Evolutionary conservation across 257 asterid species (phyloP).

Genomic region (Osmanthus fragrans): DNA sequence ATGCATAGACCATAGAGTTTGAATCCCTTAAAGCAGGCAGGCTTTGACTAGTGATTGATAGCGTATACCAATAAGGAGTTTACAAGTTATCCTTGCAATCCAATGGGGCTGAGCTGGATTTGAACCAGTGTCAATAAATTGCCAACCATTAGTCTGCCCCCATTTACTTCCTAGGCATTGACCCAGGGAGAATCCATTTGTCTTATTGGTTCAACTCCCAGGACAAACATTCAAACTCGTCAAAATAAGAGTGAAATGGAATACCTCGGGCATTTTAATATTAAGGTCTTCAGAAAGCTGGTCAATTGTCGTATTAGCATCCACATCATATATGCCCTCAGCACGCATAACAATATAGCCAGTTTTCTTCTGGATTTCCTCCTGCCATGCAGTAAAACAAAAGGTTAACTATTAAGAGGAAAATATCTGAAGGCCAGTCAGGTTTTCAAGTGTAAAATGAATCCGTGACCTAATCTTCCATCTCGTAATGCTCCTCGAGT

Average conservation of each 20-base stretch:
- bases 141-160: neutral
- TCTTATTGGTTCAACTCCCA: constrained; percentile 5
- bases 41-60: neutral
- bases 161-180: neutral
- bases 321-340: constrained; percentile 92
- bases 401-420: neutral
- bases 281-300: constrained; percentile 92
- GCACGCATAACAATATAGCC: constrained; percentile 97
- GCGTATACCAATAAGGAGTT: neutral
- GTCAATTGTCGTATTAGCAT: constrained; percentile 93
- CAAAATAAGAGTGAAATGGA: neutral
- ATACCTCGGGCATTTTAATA: constrained; percentile 95
- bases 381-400: constrained; percentile 48
- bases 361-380: constrained; percentile 97
- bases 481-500: neutral
- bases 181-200: neutral
- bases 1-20: neutral
- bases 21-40: neutral
- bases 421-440: neutral
- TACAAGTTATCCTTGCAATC: neutral
- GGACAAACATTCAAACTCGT: neutral
- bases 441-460: neutral
- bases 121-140: neutral
- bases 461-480: neutral
- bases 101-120: neutral